These are phyloP conservation scores for Anaeromyces robustus DNA, from an alignment of 192 early-diverging fungal genomes.

Conservation along the genomic window DNA sequence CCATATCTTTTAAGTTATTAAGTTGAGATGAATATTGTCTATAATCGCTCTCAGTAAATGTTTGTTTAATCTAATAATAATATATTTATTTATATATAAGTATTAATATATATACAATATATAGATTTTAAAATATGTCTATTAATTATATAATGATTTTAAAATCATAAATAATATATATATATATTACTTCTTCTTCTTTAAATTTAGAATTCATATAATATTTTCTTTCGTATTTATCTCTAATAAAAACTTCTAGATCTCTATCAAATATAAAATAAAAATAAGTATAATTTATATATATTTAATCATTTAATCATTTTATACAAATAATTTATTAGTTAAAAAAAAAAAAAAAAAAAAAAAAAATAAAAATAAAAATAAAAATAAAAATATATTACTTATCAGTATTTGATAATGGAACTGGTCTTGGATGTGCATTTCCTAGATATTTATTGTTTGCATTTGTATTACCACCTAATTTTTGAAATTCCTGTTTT, in stretches of 20 bases:
- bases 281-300: too few relatives aligned
- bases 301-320: too few relatives aligned
- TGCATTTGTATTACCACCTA: neutral
- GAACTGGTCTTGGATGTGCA: slow-evolving; percentile 55
- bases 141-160: too few relatives aligned
- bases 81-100: too few relatives aligned
- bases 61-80: neutral
- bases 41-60: neutral
- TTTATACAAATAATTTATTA: too few relatives aligned
- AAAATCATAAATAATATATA: too few relatives aligned
- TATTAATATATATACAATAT: too few relatives aligned
- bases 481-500: slow-evolving; percentile 4
- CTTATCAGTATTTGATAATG: slow-evolving; percentile 41
- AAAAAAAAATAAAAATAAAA: neutral
- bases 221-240: slow-evolving; percentile 73
- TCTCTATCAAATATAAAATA: slow-evolving; percentile 24
- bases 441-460: neutral
- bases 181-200: neutral
- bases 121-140: too few relatives aligned
- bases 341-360: neutral
- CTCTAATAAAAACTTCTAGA: slow-evolving; percentile 73
- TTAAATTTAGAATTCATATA: slow-evolving; percentile 32
- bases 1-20: neutral
- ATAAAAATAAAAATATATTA: neutral
- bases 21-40: neutral